Evolutionary conservation across 2,329 filamentous ascomycete genomes (phyloP).

Genomic region (Pseudonectria foliicola): DNA sequence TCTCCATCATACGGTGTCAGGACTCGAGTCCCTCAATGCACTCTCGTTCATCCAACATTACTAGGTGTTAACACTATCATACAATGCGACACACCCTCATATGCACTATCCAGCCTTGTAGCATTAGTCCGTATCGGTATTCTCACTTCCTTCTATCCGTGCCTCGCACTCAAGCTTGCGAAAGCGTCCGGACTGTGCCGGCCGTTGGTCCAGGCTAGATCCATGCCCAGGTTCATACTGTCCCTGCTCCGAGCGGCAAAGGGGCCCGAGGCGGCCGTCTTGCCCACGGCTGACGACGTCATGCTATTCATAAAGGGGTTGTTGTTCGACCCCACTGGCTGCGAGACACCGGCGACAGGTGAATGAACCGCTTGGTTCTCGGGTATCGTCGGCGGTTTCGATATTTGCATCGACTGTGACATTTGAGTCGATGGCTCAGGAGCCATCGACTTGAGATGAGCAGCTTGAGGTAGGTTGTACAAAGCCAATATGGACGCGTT

Average conservation of each 20-base stretch:
- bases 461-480: constrained; percentile 55
- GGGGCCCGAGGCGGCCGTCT: constrained; percentile 34
- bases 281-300: constrained; percentile 13
- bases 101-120: constrained; percentile 16
- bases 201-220: constrained; percentile 60
- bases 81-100: constrained; percentile 12
- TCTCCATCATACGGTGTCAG: no score
- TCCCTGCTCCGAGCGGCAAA: constrained; percentile 52
- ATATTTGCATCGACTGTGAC: constrained; percentile 10
- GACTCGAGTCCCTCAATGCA: constrained; percentile 1
- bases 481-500: constrained; percentile 71
- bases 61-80: constrained; percentile 24
- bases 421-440: constrained; percentile 14
- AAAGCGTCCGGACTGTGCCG: constrained; percentile 76
- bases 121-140: constrained; percentile 8
- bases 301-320: constrained; percentile 50
- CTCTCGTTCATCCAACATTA: constrained; percentile 17
- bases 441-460: constrained; percentile 32
- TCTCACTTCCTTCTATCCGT: constrained; percentile 32
- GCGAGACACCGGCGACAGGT: constrained; percentile 24
- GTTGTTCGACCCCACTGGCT: constrained; percentile 35
- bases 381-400: constrained; percentile 21
- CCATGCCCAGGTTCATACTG: constrained; percentile 60
- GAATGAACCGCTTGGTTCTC: constrained; percentile 21
- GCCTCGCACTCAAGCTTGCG: constrained; percentile 62